These are phyloP conservation scores for Lanzia echinophila DNA, from an alignment of 2,329 filamentous ascomycete genomes.

Conservation along the genomic window DNA sequence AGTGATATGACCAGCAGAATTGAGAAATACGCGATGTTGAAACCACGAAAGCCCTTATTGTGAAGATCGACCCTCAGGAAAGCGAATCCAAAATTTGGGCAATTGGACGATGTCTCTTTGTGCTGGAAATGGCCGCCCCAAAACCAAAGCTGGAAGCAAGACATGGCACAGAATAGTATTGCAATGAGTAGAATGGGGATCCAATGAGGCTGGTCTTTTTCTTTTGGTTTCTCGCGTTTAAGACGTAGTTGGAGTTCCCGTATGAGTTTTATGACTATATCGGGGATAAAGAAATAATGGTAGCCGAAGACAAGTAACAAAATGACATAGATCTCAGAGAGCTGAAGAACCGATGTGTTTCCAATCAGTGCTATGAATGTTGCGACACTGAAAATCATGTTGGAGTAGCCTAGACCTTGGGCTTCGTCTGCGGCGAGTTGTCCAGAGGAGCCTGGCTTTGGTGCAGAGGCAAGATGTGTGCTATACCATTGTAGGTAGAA, in stretches of 20 bases:
- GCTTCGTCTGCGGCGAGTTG: background rate
- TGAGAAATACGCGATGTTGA: background rate
- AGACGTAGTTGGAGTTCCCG: no score
- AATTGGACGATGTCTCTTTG: background rate
- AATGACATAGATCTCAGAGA: background rate
- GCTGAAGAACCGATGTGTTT: background rate
- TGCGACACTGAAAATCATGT: background rate
- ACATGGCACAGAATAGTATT: background rate
- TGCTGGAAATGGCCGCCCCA: background rate
- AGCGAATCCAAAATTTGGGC: background rate
- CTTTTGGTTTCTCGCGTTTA: background rate
- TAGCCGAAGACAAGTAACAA: background rate
- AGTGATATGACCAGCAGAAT: background rate
- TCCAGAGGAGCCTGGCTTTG: background rate
- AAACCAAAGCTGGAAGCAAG: background rate
- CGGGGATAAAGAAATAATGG: background rate
- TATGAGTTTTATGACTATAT: background rate
- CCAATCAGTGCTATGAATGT: background rate
- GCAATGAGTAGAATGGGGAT: background rate
- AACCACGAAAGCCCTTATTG: background rate
- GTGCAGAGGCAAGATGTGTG: background rate
- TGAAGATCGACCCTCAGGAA: background rate
- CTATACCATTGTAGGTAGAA: background rate
- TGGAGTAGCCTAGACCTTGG: background rate
- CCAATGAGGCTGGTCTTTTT: background rate